phyloP scores from a whole-genome alignment of 1,284 basidiomycete species.

The Agaricales sp. region DNA sequence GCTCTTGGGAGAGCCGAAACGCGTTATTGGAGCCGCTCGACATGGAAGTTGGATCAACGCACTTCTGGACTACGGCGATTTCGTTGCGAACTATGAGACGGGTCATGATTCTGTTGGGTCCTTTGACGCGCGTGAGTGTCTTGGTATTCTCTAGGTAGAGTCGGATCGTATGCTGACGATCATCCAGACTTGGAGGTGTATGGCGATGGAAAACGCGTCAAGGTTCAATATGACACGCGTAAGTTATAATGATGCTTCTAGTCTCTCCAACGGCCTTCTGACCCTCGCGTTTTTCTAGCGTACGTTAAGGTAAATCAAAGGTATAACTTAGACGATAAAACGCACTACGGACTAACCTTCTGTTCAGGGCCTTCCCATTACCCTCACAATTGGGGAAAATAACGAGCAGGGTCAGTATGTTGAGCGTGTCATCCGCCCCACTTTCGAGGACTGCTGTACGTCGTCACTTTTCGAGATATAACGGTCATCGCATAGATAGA shows the following conservation, averaged over 20 bases:
- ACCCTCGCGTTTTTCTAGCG: not conserved
- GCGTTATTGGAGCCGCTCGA: not conserved
- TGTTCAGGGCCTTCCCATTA: not conserved
- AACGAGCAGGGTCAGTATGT: not conserved
- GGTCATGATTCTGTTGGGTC: not conserved
- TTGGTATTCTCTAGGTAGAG: not conserved
- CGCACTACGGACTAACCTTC: not conserved
- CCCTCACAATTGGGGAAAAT: not conserved
- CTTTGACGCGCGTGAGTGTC: not conserved
- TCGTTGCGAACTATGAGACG: not conserved
- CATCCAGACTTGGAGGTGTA: not conserved
- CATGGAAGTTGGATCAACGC: not conserved
- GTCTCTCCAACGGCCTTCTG: too few relatives aligned
- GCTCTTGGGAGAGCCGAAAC: not conserved
- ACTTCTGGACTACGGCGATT: not conserved
- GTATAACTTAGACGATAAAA: too few relatives aligned
- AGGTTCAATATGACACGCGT: not conserved
- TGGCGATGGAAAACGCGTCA: not conserved
- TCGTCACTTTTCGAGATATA: not conserved
- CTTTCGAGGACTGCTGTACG: not conserved
- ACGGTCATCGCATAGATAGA: not conserved
- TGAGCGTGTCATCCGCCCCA: not conserved
- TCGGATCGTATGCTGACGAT: not conserved
- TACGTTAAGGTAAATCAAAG: not conserved
- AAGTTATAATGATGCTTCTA: not conserved